phyloP scores from a whole-genome alignment of 768 basidiomycete species.

The Myochromella boudieri region DNA sequence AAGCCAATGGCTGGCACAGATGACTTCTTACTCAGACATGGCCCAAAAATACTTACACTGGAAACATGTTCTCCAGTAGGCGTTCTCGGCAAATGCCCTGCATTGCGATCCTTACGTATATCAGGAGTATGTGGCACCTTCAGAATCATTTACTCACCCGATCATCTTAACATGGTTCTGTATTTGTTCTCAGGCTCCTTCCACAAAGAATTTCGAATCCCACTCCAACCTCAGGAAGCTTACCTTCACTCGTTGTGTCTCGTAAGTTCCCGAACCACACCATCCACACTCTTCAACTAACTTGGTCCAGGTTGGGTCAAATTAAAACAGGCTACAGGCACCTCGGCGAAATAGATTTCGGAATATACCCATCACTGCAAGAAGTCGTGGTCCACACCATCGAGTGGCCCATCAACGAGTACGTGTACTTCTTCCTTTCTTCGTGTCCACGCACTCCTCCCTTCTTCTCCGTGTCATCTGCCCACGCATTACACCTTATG shows the following conservation, averaged over 20 bases:
- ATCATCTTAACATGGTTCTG: too few relatives aligned
- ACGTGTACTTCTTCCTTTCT: too few relatives aligned
- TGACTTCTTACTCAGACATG: constrained; percentile 2
- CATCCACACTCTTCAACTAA: background rate
- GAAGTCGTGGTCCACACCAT: constrained; percentile 2
- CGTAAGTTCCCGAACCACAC: background rate
- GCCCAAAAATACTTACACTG: constrained; percentile 1
- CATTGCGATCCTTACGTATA: constrained; percentile 1
- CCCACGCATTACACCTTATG: too few relatives aligned
- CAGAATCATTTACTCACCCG: too few relatives aligned
- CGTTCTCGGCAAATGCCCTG: background rate
- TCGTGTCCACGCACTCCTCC: too few relatives aligned
- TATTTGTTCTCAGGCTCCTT: background rate
- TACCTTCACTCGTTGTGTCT: background rate
- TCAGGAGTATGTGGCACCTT: background rate
- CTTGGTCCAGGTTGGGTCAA: background rate
- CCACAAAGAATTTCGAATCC: background rate
- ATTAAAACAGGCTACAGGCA: constrained; percentile 1
- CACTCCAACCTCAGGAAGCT: background rate
- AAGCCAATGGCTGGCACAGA: background rate
- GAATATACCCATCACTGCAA: constrained; percentile 1
- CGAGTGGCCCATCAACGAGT: constrained; percentile 10
- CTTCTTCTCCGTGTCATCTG: too few relatives aligned
- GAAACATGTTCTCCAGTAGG: background rate
- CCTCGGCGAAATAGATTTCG: constrained; percentile 6